Evolutionary conservation across 2,329 filamentous ascomycete genomes (phyloP), one percentile per base, ranked within the genome.

Genomic region (Pseudogymnoascus sp.): DNA sequence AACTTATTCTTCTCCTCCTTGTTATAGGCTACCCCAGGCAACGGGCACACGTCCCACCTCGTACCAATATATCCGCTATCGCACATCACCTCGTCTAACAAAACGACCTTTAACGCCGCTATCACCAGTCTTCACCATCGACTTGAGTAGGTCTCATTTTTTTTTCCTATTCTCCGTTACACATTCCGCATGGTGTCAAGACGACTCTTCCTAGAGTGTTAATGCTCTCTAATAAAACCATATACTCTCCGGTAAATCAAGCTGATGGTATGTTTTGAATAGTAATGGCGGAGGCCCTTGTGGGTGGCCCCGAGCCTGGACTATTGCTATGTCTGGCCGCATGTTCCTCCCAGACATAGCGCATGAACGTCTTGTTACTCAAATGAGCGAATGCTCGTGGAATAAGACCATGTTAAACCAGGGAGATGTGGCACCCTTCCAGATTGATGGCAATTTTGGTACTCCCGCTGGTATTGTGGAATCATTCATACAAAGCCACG

Each of bases 371-470:
- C 17, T 44, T 44, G 40, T 44, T 23, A 44, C 40, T 44, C 17
- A 44, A 23, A 44, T 44, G 40, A 44, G 40, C 40, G 19, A 44
- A 6, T 44, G 40, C 9, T 44, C 40, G 1, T 44, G 40, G 40
- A 44, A 44, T 21, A 44, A 44, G 19, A 44, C 21, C 7, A 60
- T 35, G 37, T 38, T 35, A 35, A 44, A 44, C 19, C 40, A 44
- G 40, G 40, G 40, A 21, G 40, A 44, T 2, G 40, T 44, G 10
- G 40, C 61, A 21, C 37, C 61, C 15, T 81, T 81, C 66, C 79
- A 82, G 67, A 79, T 80, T 11, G 79, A 82, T 64, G 80, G 80
- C 3, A 82, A 82, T 64, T 79, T 80, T 65, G 80, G 80, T 3
- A 75, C 76, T 9, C 75, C 75, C 2, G 75, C 76, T 5, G 79